A percentile compares a stretch with the other conserved stretches of the same genome.
phyloP scores from a whole-genome alignment of 345 rosid species.

The Eucalyptus marginata region DNA sequence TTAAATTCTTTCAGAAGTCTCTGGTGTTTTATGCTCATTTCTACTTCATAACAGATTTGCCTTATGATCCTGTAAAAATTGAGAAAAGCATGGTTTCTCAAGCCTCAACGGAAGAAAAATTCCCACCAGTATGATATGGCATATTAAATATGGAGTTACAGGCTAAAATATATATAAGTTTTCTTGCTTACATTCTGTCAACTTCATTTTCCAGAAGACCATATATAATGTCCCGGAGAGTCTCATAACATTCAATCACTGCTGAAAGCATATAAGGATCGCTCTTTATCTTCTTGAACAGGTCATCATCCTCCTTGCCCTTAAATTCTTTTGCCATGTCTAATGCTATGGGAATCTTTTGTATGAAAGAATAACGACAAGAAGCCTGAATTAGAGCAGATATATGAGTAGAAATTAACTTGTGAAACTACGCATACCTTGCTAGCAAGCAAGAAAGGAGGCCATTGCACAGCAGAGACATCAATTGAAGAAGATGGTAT shows the following conservation, averaged over 20 bases:
- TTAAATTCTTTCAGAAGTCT: slow-evolving; percentile 49
- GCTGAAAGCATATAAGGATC: slow-evolving; percentile 79
- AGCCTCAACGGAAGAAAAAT: background rate
- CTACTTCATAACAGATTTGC: slow-evolving; percentile 48
- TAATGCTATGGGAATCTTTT: slow-evolving; percentile 91
- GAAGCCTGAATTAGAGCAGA: background rate
- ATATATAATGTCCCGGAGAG: slow-evolving; percentile 45
- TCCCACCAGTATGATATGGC: background rate
- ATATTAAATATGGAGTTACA: background rate
- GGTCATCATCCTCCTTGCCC: slow-evolving; percentile 56
- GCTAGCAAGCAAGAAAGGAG: slow-evolving; percentile 96
- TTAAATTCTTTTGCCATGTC: slow-evolving; percentile 98
- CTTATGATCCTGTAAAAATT: slow-evolving; percentile 33
- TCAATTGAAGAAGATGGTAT: slow-evolving; percentile 69
- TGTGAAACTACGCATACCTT: slow-evolving; percentile 39
- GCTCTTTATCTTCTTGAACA: slow-evolving; percentile 57
- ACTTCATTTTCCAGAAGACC: slow-evolving; percentile 55
- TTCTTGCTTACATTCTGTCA: slow-evolving; percentile 46
- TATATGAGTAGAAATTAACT: background rate
- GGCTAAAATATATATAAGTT: background rate
- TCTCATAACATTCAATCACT: slow-evolving; percentile 72
- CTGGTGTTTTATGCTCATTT: slow-evolving; percentile 23
- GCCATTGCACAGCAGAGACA: slow-evolving; percentile 83
- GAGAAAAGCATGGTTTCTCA: background rate
- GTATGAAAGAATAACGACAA: slow-evolving; percentile 2